phyloP scores from a whole-genome alignment of 1,284 basidiomycete genomes.

The Tremellales sp. region DNA sequence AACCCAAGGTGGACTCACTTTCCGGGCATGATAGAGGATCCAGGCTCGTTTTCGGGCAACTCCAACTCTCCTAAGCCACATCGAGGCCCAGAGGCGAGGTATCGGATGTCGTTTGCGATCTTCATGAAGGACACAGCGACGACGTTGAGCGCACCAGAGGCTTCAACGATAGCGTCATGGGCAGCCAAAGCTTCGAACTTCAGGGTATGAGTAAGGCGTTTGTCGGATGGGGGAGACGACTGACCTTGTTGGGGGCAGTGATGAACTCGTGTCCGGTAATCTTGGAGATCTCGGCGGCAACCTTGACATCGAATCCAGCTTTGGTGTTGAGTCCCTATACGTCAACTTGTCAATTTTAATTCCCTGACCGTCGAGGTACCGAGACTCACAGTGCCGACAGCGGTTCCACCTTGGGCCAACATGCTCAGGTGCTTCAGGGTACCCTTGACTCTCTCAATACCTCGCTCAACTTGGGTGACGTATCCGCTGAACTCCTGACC shows the following conservation, averaged over 20 bases:
- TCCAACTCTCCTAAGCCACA: constrained; percentile 94
- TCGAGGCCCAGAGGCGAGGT: constrained; percentile 94
- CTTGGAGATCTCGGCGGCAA: constrained; percentile 88
- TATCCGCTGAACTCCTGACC: constrained; percentile 99
- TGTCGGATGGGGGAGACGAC: constrained; percentile 7
- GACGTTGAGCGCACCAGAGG: constrained; percentile 92
- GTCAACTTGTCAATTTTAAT: neutral
- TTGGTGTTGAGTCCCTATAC: constrained; percentile 89
- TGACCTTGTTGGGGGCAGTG: constrained; percentile 96
- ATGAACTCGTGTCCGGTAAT: constrained; percentile 87
- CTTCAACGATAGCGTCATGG: constrained; percentile 96
- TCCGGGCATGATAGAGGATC: constrained; percentile 99
- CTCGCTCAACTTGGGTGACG: constrained; percentile 89
- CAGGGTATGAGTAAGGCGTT: neutral
- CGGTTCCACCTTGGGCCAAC: constrained; percentile 97
- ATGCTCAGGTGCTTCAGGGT: constrained; percentile 82
- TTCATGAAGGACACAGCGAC: constrained; percentile 97
- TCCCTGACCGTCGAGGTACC: neutral
- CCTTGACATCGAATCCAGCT: constrained; percentile 91
- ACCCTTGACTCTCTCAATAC: constrained; percentile 78
- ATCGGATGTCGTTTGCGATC: constrained; percentile 98
- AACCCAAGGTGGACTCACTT: constrained; percentile 54
- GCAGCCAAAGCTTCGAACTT: constrained; percentile 95
- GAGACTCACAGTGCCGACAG: constrained; percentile 83
- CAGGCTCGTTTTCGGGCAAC: constrained; percentile 97